phyloP scores from a whole-genome alignment of 2,329 filamentous ascomycete species.

The Alternaria atra region DNA sequence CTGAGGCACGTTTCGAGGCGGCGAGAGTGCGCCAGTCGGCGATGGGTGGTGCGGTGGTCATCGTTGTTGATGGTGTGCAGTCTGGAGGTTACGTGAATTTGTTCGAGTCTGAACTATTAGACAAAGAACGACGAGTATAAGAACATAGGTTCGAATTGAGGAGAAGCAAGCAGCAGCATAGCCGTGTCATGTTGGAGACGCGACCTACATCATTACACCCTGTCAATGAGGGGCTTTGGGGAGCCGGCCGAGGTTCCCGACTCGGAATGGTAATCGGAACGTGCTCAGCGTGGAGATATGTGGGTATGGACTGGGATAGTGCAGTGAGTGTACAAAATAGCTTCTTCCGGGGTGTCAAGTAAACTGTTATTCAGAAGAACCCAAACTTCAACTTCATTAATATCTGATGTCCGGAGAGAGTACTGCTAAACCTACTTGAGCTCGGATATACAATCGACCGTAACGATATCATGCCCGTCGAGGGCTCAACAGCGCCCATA shows the following conservation, averaged over 20 bases:
- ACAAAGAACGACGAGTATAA: neutral
- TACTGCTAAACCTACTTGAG: neutral
- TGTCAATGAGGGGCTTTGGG: conserved; percentile 9
- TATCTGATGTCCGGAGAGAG: neutral
- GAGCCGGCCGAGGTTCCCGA: conserved; percentile 19
- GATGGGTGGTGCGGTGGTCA: conserved; percentile 16
- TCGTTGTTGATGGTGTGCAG: conserved; percentile 6
- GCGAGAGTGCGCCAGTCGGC: conserved; percentile 44
- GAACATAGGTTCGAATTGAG: neutral
- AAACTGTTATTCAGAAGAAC: neutral
- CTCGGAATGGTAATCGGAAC: conserved; percentile 4
- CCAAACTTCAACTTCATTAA: neutral
- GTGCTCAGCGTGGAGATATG: conserved; percentile 4
- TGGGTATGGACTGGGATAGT: conserved; percentile 5
- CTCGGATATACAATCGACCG: neutral
- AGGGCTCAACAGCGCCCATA: neutral
- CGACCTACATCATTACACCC: neutral
- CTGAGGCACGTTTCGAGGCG: conserved; percentile 39
- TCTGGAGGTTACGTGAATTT: neutral
- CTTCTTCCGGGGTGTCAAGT: neutral
- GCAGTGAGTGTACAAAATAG: neutral
- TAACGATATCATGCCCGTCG: neutral
- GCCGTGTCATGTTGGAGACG: neutral
- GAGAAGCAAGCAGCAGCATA: neutral
- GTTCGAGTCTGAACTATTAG: neutral